Base-by-base conservation (phyloP, 805 yeast genomes). In the Nakazawaea anatomiae region DNA sequence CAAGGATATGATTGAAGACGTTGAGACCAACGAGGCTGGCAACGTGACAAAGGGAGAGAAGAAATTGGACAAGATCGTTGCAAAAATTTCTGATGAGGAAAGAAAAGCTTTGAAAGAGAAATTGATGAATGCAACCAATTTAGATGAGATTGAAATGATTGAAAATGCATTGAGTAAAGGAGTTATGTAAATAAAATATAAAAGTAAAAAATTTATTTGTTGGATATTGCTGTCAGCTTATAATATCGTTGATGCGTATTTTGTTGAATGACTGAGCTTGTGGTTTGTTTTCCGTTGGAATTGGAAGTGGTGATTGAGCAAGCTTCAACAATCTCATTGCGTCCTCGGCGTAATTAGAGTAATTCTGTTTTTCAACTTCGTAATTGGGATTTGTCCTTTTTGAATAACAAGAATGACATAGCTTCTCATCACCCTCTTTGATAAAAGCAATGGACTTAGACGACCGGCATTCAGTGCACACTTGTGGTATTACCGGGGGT, bases 141-240 rank as follows among this genome's bases (percentile, higher is more conserved):
- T 91, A 52, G 87, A 77, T 5, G 97, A 91, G 55, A 87, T 90
- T 6, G 87, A 83, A 52, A 69, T 79, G 47, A 77, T 90, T 28
- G 95, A 89, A 62, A 69, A 66, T 30, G 71, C 79, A 25, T 67
- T 86, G 43, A 65, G 66, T 50, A 67, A 62, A 35, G 82, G 73
- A 4, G 66, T 66, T 50, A 32, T 64, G 35, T 63, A 51, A 51
- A 14, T 8, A 53, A 38, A 9, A 40, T 36, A 39, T 31, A 27
- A n/a, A 28, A 42, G 28, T 25, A 27, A 38, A 32, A 36, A 1
- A 31, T 25, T 30, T 32, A 9, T 32, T 11, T 32, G 30, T 44
- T 25, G 29, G 39, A 39, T 34, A 36, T 34, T 4, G 5, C 30
- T 28, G 11, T 39, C 30, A 49, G 40, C 52, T 49, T 11, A 49